A percentile compares a stretch with the other conserved stretches of the same genome.
These are phyloP conservation scores for Colletotrichum horii DNA, from an alignment of 2,329 filamentous ascomycete species.

Conservation along the genomic window DNA sequence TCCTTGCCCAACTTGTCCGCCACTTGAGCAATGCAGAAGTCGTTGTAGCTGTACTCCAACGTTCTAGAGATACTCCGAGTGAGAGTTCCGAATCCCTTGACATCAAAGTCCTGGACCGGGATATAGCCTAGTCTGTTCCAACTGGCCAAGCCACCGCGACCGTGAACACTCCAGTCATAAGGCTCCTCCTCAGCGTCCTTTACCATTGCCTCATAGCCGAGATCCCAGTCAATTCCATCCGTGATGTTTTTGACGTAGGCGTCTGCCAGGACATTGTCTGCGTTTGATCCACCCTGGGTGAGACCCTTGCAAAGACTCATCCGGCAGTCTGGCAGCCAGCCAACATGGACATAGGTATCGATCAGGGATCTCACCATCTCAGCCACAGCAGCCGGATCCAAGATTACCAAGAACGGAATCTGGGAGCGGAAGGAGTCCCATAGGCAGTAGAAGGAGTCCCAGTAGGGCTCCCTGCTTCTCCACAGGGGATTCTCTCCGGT, in stretches of 20 bases:
- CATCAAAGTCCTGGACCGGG: conserved; percentile 71
- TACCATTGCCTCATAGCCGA: conserved; percentile 72
- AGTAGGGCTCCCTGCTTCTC: conserved; percentile 71
- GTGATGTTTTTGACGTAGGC: conserved; percentile 70
- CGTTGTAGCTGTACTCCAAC: conserved; percentile 80
- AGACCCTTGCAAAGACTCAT: conserved; percentile 79
- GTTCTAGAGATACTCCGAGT: conserved; percentile 76
- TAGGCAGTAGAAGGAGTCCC: conserved; percentile 78
- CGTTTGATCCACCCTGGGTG: conserved; percentile 78
- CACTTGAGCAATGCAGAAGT: conserved; percentile 71
- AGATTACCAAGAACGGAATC: conserved; percentile 70
- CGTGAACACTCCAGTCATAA: conserved; percentile 71
- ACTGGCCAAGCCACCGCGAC: conserved; percentile 71
- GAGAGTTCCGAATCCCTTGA: conserved; percentile 69
- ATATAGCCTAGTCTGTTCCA: conserved; percentile 78
- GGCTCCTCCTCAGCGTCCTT: conserved; percentile 77
- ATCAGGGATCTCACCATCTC: conserved; percentile 74
- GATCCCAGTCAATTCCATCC: conserved; percentile 67
- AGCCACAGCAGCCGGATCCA: conserved; percentile 68
- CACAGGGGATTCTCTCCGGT: conserved; percentile 75
- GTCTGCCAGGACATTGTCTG: conserved; percentile 72
- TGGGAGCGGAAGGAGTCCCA: conserved; percentile 77
- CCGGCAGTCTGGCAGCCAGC: conserved; percentile 76
- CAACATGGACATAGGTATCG: conserved; percentile 72
- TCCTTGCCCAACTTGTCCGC: conserved; percentile 61